Conservation (phyloP, 2,329 filamentous ascomycete genomes). For the Myriosclerotinia scirpicola region DNA sequence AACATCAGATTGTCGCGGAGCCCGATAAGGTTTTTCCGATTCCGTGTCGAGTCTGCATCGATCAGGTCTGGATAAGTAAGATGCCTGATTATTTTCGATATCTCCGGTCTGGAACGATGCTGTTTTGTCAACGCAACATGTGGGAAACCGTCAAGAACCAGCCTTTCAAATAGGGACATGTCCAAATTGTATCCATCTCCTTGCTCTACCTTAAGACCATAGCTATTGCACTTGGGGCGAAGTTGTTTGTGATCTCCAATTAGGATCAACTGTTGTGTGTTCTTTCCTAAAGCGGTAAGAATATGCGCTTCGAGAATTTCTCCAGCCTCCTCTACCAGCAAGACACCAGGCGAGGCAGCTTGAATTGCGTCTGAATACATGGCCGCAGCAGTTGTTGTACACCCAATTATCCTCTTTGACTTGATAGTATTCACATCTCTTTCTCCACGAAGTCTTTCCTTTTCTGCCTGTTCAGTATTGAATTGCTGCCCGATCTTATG, state of each 20-base stretch:
- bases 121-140: slow-evolving; percentile 59
- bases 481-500: slow-evolving; percentile 44
- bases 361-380: slow-evolving; percentile 58
- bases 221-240: slow-evolving; percentile 62
- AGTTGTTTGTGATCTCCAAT: slow-evolving; percentile 76
- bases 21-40: slow-evolving; percentile 53
- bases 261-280: slow-evolving; percentile 62
- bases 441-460: slow-evolving; percentile 49
- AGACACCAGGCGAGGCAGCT: slow-evolving; percentile 55
- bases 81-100: slow-evolving; percentile 57
- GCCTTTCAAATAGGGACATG: slow-evolving; percentile 66
- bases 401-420: slow-evolving; percentile 63
- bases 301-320: slow-evolving; percentile 71
- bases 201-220: slow-evolving; percentile 59
- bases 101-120: slow-evolving; percentile 68
- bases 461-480: slow-evolving; percentile 44
- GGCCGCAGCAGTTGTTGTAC: slow-evolving; percentile 70
- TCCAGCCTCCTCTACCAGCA: slow-evolving; percentile 69
- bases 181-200: slow-evolving; percentile 67
- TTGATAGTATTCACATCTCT: slow-evolving; percentile 47
- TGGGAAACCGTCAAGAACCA: slow-evolving; percentile 56
- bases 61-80: slow-evolving; percentile 62
- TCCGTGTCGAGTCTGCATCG: slow-evolving; percentile 53
- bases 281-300: slow-evolving; percentile 56
- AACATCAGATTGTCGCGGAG: slow-evolving; percentile 63